phyloP scores from a whole-genome alignment of 495 filamentous ascomycete genomes.

The Hypoxylon trugodes region DNA sequence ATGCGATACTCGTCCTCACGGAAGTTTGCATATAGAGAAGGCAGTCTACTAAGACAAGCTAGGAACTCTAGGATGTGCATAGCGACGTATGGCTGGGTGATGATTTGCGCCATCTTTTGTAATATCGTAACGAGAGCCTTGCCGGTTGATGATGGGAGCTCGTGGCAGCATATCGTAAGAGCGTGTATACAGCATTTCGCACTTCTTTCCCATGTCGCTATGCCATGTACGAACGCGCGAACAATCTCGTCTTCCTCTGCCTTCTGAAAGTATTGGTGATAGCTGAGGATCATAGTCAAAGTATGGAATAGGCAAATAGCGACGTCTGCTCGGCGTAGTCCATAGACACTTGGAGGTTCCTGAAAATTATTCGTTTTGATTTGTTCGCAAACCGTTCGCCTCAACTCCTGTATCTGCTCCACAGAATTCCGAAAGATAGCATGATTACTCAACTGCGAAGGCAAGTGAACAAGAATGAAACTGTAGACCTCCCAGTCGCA shows the following conservation, averaged over 20 bases:
- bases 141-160: conserved; percentile 82
- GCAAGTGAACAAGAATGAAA: conserved; percentile 86
- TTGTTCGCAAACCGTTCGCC: conserved; percentile 80
- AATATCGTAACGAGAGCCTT: conserved; percentile 84
- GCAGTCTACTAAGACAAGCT: conserved; percentile 82
- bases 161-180: conserved; percentile 90
- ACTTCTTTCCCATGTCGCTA: conserved; percentile 83
- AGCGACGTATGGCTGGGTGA: conserved; percentile 88
- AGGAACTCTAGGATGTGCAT: conserved; percentile 96
- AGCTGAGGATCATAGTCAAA: conserved; percentile 84
- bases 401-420: conserved; percentile 77
- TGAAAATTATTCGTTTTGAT: conserved; percentile 76
- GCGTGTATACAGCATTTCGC: conserved; percentile 94
- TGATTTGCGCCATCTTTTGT: conserved; percentile 91
- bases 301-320: conserved; percentile 86
- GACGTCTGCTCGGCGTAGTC: conserved; percentile 86
- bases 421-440: conserved; percentile 78
- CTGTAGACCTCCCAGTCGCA: conserved; percentile 95
- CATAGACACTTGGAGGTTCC: conserved; percentile 76
- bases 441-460: conserved; percentile 87
- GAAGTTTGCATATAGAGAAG: conserved; percentile 85
- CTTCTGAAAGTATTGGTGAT: conserved; percentile 84
- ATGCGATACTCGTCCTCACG: conserved; percentile 87
- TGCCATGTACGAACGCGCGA: conserved; percentile 79
- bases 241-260: conserved; percentile 89